phyloP scores from a whole-genome alignment of 148 eudicot species.

The Spergularia marina region DNA sequence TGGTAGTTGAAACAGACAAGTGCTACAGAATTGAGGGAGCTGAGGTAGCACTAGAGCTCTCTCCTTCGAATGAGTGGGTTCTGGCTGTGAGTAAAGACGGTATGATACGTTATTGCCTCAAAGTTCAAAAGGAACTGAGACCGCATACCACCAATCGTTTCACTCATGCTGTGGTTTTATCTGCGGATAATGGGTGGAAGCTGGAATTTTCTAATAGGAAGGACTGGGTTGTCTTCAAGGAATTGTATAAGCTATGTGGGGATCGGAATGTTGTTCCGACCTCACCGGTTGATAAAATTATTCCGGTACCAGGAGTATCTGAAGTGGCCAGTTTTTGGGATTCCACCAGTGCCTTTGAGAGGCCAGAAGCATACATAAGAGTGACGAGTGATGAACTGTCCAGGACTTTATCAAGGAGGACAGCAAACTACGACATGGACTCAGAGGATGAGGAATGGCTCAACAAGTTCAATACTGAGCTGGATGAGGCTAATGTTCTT shows the following conservation, averaged over 20 bases:
- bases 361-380: constrained; percentile 67
- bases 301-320: constrained; percentile 70
- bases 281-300: constrained; percentile 43
- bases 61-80: constrained; percentile 56
- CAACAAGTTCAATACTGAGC: constrained; percentile 39
- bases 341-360: constrained; percentile 27
- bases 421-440: constrained; percentile 76
- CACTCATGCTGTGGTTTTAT: constrained; percentile 64
- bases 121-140: constrained; percentile 54
- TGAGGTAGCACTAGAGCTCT: constrained; percentile 46
- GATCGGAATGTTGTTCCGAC: constrained; percentile 47
- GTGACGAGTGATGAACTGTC: constrained; percentile 68
- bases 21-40: constrained; percentile 72
- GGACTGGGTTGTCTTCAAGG: constrained; percentile 81
- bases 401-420: constrained; percentile 57
- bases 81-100: constrained; percentile 62
- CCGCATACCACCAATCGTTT: constrained; percentile 52
- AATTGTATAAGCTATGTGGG: constrained; percentile 64
- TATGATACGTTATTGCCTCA: constrained; percentile 33
- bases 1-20: constrained; percentile 67
- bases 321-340: constrained; percentile 46
- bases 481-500: constrained; percentile 31
- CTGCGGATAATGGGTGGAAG: constrained; percentile 61
- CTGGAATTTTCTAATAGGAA: constrained; percentile 73
- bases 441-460: constrained; percentile 84